phyloP scores from a whole-genome alignment of 768 basidiomycete species.

The Termitomyces eurrhizus region DNA sequence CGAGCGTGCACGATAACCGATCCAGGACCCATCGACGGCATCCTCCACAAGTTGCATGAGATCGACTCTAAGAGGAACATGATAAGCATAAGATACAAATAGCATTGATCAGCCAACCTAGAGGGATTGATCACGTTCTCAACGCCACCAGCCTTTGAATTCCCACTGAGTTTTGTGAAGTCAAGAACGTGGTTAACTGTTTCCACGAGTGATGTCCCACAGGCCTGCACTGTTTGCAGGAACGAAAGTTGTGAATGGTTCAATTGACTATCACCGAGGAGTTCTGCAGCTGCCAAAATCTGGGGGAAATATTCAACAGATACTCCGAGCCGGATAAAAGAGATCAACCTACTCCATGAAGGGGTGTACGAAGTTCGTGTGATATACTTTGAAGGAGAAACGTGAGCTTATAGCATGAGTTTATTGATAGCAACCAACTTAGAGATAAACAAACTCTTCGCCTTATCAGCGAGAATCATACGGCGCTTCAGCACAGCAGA shows the following conservation, averaged over 20 bases:
- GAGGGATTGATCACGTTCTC: conserved; percentile 71
- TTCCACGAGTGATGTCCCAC: conserved; percentile 93
- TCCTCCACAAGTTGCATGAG: conserved; percentile 82
- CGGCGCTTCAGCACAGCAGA: conserved; percentile 89
- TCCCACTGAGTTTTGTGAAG: conserved; percentile 92
- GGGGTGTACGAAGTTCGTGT: conserved; percentile 85
- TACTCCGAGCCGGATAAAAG: neutral
- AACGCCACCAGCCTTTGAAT: conserved; percentile 71
- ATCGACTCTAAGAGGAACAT: conserved; percentile 46
- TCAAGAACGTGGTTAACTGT: conserved; percentile 97
- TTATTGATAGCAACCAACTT: conserved; percentile 47
- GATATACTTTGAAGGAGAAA: conserved; percentile 56
- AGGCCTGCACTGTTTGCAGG: conserved; percentile 90
- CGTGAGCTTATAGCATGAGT: neutral
- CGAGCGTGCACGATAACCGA: conserved; percentile 82
- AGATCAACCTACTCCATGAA: conserved; percentile 68
- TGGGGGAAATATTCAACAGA: conserved; percentile 21
- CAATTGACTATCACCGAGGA: conserved; percentile 81
- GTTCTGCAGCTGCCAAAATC: conserved; percentile 90
- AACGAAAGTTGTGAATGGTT: conserved; percentile 82
- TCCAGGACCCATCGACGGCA: conserved; percentile 92
- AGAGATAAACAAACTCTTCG: conserved; percentile 89
- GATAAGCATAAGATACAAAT: conserved; percentile 5
- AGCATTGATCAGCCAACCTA: conserved; percentile 40
- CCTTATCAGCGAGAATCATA: conserved; percentile 93